Evolutionary conservation across 2,329 filamentous ascomycete genomes (phyloP), one percentile per base, ranked within the genome.

Genomic region (Elsinoe batatas): DNA sequence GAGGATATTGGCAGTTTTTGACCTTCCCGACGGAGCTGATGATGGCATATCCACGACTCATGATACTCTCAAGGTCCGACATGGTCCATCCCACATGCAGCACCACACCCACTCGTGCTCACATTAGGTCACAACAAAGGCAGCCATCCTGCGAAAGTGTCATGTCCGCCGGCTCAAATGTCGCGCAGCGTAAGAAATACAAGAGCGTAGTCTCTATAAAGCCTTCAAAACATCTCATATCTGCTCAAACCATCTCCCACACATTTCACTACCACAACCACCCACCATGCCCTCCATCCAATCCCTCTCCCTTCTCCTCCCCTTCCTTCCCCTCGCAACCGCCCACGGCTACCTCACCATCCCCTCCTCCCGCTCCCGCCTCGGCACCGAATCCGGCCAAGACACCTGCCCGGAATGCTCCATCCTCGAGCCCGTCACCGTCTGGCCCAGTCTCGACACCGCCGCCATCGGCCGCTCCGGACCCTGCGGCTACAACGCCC

Each of bases 401-500:
- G 47, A 51, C 47, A 51, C 47, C 32, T 51, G 47, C 18, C 47
- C 47, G 3, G 47, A 51, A 15, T 51, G 47, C 33, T 51, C 47
- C 11, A 51, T 51, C 35, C 47, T 51, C 33, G 47, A 51, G 33
- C 47, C 47, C 6, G 47, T 51, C 8, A 51, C 47, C 15, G 47
- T 51, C 33, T 51, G 47, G 47, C 47, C 47, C 1, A 10, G 3
- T 12, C 47, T 51, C 47, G 47, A 51, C 18, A 51, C 47, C 32
- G 47, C 47, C 35, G 47, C 47, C 18, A 51, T 51, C 47, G 47
- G 47, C 47, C 47, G 47, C 17, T 51, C 47, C 47, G 47, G 47
- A 51, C 47, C 47, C 12, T 51, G 47, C 47, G 47, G 47, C 47
- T 51, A 51, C 47, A 51, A 51, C 35, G 47, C 47, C 15, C 47